Evolutionary conservation across 2,329 filamentous ascomycete genomes (phyloP).

Genomic region (Ceratocystiopsis minuta): DNA sequence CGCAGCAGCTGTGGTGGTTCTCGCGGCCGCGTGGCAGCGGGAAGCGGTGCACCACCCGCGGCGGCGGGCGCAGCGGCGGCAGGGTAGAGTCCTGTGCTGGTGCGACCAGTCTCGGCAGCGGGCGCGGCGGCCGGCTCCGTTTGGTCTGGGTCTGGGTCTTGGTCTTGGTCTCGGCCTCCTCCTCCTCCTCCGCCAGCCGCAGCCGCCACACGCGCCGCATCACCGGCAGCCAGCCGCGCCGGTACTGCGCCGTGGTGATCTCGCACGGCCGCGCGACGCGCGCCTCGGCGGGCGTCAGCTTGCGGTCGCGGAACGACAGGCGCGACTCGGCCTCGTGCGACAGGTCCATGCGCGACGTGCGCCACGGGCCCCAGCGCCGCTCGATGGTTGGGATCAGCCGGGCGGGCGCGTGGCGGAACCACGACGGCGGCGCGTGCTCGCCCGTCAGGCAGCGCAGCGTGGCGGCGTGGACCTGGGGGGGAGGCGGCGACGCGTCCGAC

Average conservation of each 20-base stretch:
- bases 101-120: too few species aligned
- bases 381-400: background rate
- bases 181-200: background rate
- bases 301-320: conserved; percentile 1
- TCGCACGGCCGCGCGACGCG: conserved; percentile 3
- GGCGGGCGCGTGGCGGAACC: background rate
- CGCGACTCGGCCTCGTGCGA: background rate
- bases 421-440: background rate
- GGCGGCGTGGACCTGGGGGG: background rate
- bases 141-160: background rate
- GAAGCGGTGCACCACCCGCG: background rate
- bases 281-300: conserved; percentile 1
- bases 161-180: background rate
- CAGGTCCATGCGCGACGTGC: background rate
- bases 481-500: background rate
- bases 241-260: background rate
- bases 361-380: background rate
- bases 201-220: conserved; percentile 1
- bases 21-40: background rate
- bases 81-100: too few species aligned
- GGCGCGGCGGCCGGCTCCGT: background rate
- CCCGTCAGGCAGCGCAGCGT: background rate
- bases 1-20: background rate
- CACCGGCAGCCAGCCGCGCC: background rate
- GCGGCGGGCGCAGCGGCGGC: too few species aligned